These are phyloP conservation scores for Solanum hybrid DNA, from an alignment of 305 asterid species.

Conservation along the genomic window DNA sequence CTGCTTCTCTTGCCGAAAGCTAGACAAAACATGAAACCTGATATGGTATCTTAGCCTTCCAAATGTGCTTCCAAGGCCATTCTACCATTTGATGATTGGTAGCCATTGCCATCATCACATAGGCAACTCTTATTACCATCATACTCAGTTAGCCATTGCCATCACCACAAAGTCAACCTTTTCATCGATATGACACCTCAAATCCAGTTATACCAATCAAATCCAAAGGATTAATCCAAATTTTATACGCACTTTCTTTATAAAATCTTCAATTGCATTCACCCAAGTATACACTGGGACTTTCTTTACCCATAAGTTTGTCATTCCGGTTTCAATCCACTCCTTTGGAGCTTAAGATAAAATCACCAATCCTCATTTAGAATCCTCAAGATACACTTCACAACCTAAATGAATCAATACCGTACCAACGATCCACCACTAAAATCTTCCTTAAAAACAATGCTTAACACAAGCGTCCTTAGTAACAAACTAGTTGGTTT, in stretches of 20 bases:
- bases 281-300: background rate
- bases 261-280: background rate
- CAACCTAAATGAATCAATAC: background rate
- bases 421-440: background rate
- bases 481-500: background rate
- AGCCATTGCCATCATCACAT: background rate
- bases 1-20: background rate
- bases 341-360: background rate
- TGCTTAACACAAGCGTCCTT: background rate
- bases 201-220: background rate
- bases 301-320: background rate
- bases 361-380: background rate
- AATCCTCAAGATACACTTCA: background rate
- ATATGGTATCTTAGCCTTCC: background rate
- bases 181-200: background rate
- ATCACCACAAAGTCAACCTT: background rate
- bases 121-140: background rate
- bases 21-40: background rate
- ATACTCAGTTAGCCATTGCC: background rate
- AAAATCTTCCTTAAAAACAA: background rate
- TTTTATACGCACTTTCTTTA: background rate
- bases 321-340: background rate
- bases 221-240: background rate
- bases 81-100: background rate
- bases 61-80: background rate